Evolutionary conservation across 768 basidiomycete genomes (phyloP).

Genomic region (Panellus pusillus): DNA sequence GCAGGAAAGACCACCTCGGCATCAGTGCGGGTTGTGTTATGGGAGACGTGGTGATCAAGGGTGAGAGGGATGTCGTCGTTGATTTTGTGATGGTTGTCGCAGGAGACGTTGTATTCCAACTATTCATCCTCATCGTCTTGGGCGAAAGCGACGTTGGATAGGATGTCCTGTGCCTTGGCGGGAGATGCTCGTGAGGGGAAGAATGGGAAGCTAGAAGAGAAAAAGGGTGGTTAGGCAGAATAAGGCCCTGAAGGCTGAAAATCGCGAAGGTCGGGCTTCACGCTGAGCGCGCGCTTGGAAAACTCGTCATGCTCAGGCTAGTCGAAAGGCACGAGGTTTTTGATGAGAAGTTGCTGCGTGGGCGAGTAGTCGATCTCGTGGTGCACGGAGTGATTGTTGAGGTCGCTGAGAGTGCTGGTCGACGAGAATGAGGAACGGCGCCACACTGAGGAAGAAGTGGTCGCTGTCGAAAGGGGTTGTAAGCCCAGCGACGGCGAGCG

Average conservation of each 20-base stretch:
- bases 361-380: constrained; percentile 46
- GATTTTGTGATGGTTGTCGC: too few relatives aligned
- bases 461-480: constrained; percentile 82
- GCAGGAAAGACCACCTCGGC: background rate
- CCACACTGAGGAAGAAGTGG: constrained; percentile 66
- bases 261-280: constrained; percentile 84
- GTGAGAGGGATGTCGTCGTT: constrained; percentile 13
- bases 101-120: background rate
- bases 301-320: constrained; percentile 88
- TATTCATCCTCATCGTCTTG: background rate
- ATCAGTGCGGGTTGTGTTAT: too few relatives aligned
- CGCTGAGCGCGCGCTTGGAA: constrained; percentile 72
- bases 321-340: constrained; percentile 60
- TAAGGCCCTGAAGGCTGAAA: constrained; percentile 79
- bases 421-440: constrained; percentile 63
- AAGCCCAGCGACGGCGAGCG: constrained; percentile 75
- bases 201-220: constrained; percentile 12
- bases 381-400: constrained; percentile 67
- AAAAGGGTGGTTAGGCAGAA: constrained; percentile 46
- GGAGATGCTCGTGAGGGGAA: constrained; percentile 10
- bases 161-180: constrained; percentile 4
- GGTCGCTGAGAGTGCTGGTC: constrained; percentile 80
- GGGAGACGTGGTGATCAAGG: background rate
- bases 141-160: constrained; percentile 7
- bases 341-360: constrained; percentile 44